Conservation (phyloP, 2,329 filamentous ascomycete species). For the Alternaria triticina region DNA sequence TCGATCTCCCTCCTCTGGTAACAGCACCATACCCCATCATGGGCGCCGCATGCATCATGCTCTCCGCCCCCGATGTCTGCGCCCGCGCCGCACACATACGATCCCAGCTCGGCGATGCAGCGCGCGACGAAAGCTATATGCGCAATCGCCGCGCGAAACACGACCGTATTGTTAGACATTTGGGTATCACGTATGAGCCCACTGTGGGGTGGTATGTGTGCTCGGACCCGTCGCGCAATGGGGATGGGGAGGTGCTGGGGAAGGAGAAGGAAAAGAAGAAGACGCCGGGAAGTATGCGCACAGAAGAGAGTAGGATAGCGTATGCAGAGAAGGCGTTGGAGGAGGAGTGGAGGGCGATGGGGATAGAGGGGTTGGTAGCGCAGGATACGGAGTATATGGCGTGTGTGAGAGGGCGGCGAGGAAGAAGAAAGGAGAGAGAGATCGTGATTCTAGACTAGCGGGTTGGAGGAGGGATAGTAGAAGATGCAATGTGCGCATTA, state of each 20-base stretch:
- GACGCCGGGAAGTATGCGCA: conserved; percentile 23
- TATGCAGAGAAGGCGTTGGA: conserved; percentile 25
- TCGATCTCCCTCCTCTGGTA: conserved; percentile 28
- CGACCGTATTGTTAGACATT: conserved; percentile 26
- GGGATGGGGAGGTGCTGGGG: background rate
- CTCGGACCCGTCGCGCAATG: background rate
- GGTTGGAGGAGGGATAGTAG: background rate
- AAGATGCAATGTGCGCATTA: background rate
- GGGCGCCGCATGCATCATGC: conserved; percentile 30
- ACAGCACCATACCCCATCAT: conserved; percentile 25
- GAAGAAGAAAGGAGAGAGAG: conserved; percentile 4
- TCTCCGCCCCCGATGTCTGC: conserved; percentile 29
- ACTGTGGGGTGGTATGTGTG: background rate
- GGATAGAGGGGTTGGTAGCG: conserved; percentile 1
- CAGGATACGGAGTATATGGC: background rate
- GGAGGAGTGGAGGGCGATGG: conserved; percentile 21
- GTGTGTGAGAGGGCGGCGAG: background rate
- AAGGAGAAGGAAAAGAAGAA: conserved; percentile 1
- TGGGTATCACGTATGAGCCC: conserved; percentile 11
- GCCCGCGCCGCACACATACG: conserved; percentile 28
- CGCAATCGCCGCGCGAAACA: conserved; percentile 24
- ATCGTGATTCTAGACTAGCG: background rate
- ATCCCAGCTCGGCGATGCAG: conserved; percentile 15
- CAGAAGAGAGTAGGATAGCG: conserved; percentile 18
- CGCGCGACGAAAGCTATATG: conserved; percentile 6